Base-by-base conservation (phyloP, 495 filamentous ascomycete species). In the Trichodelitschia bisporula region DNA sequence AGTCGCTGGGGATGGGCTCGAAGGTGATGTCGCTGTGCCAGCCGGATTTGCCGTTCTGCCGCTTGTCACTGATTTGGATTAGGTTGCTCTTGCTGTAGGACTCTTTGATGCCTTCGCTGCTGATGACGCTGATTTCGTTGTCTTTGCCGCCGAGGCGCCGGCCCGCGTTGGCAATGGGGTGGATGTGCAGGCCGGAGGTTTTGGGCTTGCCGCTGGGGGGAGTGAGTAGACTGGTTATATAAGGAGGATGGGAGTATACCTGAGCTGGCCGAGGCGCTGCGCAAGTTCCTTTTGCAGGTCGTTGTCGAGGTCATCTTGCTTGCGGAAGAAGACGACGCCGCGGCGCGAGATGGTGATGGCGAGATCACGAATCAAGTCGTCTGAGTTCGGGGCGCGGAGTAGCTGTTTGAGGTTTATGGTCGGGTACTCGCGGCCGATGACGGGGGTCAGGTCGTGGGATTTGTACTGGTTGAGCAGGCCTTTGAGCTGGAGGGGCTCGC, bases 301-400 rank as follows among this genome's bases (percentile, higher is more conserved):
- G 37, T 73, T 58, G 38, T 58, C 58, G 4, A 77, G 47, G 31
- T 53, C 59, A 44, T 78, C 62, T 39, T 83, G 77, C 20, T 64
- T 59, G 17, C 75, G 71, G 54, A 86, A 78, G 56, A 79, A 80
- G 24, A 83, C 77, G 0, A 86, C 77, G 2, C 75, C 74, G 0
- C 76, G 66, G 38, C 71, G 67, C 10, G 75, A 83, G 40, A 86
- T 75, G 80, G 25, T 31, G 26, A 41, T 28, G 28, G 39, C 39
- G 4, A 41, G 31, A 15, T 41, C 39, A 4, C 39, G 30, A 13
- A 41, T 13, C 11, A 30, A 25, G 4, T 30, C 27, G 26, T 37
- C 38, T n/a, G n/a, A n/a, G n/a, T n/a, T n/a, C n/a, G n/a, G n/a
- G 12, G 19, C 35, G 12, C 20, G 18, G 16, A 35, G 25, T 17